phyloP scores from a whole-genome alignment of 78 protist species.

The Planoprotostelium fungivorum region DNA sequence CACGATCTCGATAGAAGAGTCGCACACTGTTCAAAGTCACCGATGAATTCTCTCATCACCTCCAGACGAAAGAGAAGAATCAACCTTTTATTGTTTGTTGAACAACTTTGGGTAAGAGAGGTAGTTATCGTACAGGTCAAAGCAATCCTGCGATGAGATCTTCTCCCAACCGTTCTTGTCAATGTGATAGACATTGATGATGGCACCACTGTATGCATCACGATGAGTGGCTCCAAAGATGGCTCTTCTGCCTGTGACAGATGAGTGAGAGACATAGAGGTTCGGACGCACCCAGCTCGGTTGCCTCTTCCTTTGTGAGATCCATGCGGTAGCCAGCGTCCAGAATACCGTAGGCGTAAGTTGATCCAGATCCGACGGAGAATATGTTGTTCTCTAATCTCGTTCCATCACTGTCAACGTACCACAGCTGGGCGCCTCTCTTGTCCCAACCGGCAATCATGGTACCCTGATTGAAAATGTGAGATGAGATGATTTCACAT shows the following conservation, averaged over 20 bases:
- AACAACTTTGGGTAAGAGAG: neutral
- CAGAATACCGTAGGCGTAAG: constrained; percentile 99
- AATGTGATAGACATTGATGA: constrained; percentile 81
- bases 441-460: constrained; percentile 99
- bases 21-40: too few species aligned
- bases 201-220: constrained; percentile 97
- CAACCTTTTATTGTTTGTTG: neutral
- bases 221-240: constrained; percentile 98
- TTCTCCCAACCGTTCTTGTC: constrained; percentile 70
- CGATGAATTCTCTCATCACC: too few species aligned
- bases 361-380: constrained; percentile 98
- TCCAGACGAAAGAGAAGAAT: too few species aligned
- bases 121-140: constrained; percentile 52
- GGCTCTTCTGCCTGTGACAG: constrained; percentile 73
- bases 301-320: constrained; percentile 87
- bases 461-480: constrained; percentile 82
- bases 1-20: neutral
- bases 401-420: constrained; percentile 96
- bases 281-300: constrained; percentile 76
- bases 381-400: constrained; percentile 88
- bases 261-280: neutral
- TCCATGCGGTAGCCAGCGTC: constrained; percentile 88
- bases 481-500: neutral
- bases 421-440: constrained; percentile 92
- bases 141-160: constrained; percentile 59